A percentile compares a stretch with the other conserved stretches of the same genome.
phyloP scores from a whole-genome alignment of 2,329 filamentous ascomycete species.

The Talaromyces sp. region DNA sequence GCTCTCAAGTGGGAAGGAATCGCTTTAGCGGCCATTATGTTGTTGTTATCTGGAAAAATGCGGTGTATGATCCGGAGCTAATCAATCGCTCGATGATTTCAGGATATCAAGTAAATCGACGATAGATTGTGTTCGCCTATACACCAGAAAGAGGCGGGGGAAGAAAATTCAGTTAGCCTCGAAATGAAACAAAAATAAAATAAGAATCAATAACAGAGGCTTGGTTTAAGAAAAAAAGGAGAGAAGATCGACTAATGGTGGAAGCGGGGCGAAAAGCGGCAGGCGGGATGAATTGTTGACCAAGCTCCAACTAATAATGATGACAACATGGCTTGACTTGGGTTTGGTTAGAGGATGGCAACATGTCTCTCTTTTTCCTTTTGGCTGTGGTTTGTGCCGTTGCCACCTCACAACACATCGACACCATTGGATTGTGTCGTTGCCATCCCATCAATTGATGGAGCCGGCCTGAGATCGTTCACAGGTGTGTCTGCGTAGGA shows the following conservation, averaged over 20 bases:
- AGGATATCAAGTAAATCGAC: not conserved
- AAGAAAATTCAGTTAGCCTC: not conserved
- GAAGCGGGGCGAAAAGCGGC: constrained; percentile 13
- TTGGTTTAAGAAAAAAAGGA: not conserved
- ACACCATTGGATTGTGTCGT: not conserved
- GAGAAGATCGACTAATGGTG: constrained; percentile 12
- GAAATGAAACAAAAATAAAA: not conserved
- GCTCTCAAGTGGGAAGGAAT: constrained; percentile 75
- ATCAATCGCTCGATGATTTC: not conserved
- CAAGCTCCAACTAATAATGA: not conserved
- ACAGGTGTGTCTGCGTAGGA: not conserved
- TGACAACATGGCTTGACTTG: constrained; percentile 7
- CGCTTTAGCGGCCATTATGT: constrained; percentile 67
- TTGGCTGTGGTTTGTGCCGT: not conserved
- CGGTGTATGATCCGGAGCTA: constrained; percentile 5
- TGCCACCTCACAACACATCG: not conserved
- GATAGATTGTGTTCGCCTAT: not conserved
- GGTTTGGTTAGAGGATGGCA: not conserved
- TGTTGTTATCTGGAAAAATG: not conserved
- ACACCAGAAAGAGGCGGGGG: not conserved
- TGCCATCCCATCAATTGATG: not conserved
- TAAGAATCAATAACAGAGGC: not conserved
- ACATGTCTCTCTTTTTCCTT: not conserved
- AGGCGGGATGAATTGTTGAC: not conserved
- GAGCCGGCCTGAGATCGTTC: not conserved